These are phyloP conservation scores for Tylopilus subfusipes DNA, from an alignment of 768 basidiomycete genomes.

Conservation along the genomic window DNA sequence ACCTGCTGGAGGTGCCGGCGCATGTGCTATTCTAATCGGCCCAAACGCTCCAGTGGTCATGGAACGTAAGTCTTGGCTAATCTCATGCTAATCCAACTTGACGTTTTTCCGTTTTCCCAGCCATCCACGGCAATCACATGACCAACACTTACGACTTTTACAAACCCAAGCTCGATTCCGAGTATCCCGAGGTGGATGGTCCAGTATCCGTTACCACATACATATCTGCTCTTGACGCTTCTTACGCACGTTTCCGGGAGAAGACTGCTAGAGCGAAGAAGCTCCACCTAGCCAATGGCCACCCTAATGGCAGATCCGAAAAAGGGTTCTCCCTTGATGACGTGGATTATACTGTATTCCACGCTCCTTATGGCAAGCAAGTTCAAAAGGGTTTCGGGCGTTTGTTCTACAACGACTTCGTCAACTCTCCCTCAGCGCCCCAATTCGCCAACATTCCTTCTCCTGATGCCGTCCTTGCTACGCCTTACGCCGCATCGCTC, in stretches of 20 bases:
- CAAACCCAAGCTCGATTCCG: constrained; percentile 94
- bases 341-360: constrained; percentile 93
- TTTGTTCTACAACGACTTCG: constrained; percentile 89
- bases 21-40: constrained; percentile 91
- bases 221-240: constrained; percentile 86
- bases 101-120: constrained; percentile 44
- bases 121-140: constrained; percentile 96
- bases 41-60: constrained; percentile 93
- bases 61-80: constrained; percentile 67
- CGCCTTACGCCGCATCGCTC: constrained; percentile 69
- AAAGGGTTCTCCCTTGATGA: constrained; percentile 67
- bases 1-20: constrained; percentile 96
- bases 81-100: constrained; percentile 2
- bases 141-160: constrained; percentile 98
- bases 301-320: constrained; percentile 33
- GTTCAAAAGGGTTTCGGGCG: constrained; percentile 97
- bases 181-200: constrained; percentile 96
- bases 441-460: constrained; percentile 68
- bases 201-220: constrained; percentile 95
- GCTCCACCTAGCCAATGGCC: constrained; percentile 34
- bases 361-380: constrained; percentile 98
- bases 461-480: constrained; percentile 64
- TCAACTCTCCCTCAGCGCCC: constrained; percentile 65
- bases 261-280: constrained; percentile 72
- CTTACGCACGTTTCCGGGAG: constrained; percentile 80